A percentile compares a stretch with the other conserved stretches of the same genome.
phyloP scores from a whole-genome alignment of 192 early-diverging fungal genomes.

The Coemansia asiatica region DNA sequence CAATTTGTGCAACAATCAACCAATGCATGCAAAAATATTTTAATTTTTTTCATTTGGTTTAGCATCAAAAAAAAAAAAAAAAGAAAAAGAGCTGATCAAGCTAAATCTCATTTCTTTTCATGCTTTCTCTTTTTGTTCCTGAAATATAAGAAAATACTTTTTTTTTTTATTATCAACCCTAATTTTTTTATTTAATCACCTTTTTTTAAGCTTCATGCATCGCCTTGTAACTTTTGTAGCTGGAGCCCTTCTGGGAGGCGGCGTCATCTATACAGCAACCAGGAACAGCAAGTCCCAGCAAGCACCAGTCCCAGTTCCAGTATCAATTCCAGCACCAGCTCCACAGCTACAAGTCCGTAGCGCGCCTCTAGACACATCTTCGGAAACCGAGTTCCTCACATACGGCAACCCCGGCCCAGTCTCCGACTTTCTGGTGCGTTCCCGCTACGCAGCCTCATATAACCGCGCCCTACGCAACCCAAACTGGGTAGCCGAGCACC shows the following conservation, averaged over 20 bases:
- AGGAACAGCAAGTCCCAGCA: background rate
- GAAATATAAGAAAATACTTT: background rate
- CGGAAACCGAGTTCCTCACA: conserved; percentile 29
- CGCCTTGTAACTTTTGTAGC: conserved; percentile 47
- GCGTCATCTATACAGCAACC: conserved; percentile 34
- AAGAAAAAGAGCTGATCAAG: no score
- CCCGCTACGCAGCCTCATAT: conserved; percentile 72
- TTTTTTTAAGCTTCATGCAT: conserved; percentile 19
- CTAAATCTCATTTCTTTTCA: background rate
- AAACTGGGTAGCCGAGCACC: conserved; percentile 75
- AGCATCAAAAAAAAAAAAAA: no score
- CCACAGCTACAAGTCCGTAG: conserved; percentile 30
- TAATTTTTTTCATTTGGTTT: no score
- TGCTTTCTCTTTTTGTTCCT: background rate
- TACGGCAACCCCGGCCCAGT: conserved; percentile 64
- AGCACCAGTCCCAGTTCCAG: background rate
- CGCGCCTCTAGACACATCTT: conserved; percentile 19
- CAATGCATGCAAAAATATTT: no score
- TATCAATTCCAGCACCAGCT: background rate
- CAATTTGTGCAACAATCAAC: background rate
- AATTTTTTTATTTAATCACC: background rate
- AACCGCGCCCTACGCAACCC: conserved; percentile 76
- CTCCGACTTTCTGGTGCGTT: conserved; percentile 68
- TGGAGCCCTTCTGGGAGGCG: conserved; percentile 43
- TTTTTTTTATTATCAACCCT: conserved; percentile 4